phyloP scores from a whole-genome alignment of 2,329 filamentous ascomycete genomes.

The Septoria linicola region DNA sequence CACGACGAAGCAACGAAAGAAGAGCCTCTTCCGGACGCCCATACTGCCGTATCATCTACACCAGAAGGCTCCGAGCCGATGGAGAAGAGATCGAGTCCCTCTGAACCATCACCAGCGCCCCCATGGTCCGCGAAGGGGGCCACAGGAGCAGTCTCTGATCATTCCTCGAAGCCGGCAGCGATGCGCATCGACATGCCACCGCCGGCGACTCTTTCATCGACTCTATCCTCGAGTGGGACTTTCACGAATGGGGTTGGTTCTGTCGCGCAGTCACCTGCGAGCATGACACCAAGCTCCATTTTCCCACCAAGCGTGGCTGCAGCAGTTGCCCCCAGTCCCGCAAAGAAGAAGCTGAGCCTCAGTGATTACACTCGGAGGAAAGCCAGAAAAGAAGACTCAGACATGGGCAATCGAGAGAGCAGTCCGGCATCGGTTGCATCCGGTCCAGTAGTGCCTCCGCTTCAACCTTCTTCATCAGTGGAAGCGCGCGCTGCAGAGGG shows the following conservation, averaged over 20 bases:
- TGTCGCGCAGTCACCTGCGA: constrained; percentile 31
- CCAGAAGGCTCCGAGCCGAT: constrained; percentile 2
- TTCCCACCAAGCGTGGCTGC: constrained; percentile 42
- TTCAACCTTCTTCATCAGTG: constrained; percentile 30
- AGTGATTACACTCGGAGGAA: constrained; percentile 52
- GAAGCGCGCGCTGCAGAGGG: constrained; percentile 29
- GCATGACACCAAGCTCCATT: constrained; percentile 26
- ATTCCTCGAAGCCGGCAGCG: constrained; percentile 23
- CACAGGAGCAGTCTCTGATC: constrained; percentile 10
- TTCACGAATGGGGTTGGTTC: constrained; percentile 13
- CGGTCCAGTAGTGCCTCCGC: constrained; percentile 28
- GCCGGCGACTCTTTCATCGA: constrained; percentile 18
- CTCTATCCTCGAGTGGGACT: constrained; percentile 17
- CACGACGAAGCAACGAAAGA: constrained; percentile 10
- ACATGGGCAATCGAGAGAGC: constrained; percentile 32
- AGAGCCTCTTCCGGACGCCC: neutral
- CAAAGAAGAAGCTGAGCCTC: constrained; percentile 52
- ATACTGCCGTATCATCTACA: neutral
- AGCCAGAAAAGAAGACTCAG: constrained; percentile 33
- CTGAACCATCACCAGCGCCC: constrained; percentile 15
- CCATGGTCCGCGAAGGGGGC: constrained; percentile 14
- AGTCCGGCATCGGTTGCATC: constrained; percentile 33
- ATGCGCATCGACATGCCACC: constrained; percentile 40
- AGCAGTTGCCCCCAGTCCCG: constrained; percentile 43
- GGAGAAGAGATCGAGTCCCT: constrained; percentile 1